These are phyloP conservation scores for Rubia yunnanensis DNA, from an alignment of 257 asterid species.

Conservation along the genomic window DNA sequence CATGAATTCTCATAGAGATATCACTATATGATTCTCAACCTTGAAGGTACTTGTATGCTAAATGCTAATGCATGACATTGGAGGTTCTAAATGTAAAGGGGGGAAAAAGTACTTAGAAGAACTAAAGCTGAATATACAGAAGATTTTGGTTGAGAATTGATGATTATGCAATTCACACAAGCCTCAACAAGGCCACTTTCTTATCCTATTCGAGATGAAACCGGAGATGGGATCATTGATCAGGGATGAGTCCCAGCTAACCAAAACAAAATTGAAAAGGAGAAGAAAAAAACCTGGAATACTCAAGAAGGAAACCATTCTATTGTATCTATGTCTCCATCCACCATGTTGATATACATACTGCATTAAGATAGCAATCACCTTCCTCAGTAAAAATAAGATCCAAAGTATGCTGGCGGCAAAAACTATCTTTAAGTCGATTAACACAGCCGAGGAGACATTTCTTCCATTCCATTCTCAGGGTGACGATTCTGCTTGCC, in stretches of 20 bases:
- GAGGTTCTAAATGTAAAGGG: not conserved
- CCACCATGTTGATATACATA: too few species aligned
- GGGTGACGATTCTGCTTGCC: constrained; percentile 91
- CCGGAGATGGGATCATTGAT: not conserved
- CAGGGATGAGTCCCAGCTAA: too few species aligned
- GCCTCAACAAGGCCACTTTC: not conserved
- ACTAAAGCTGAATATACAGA: not conserved
- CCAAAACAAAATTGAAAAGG: too few species aligned
- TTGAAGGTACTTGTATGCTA: too few species aligned
- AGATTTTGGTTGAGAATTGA: not conserved
- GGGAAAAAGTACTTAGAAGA: not conserved
- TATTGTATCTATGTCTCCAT: too few species aligned
- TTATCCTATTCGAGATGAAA: not conserved
- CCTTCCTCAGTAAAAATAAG: too few species aligned
- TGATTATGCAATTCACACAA: not conserved
- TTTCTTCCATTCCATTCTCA: constrained; percentile 94
- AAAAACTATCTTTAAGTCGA: constrained; percentile 88
- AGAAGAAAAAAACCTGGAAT: too few species aligned
- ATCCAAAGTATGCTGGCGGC: constrained; percentile 91
- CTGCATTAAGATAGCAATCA: too few species aligned
- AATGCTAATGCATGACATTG: not conserved
- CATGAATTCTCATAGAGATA: too few species aligned
- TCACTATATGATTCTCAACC: too few species aligned
- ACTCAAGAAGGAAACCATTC: too few species aligned
- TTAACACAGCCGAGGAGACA: constrained; percentile 74